Percentiles rank a stretch among this genome's conserved stretches.
Evolutionary conservation across 2,329 filamentous ascomycete genomes (phyloP).

Genomic region (Trichoderma atroviride): DNA sequence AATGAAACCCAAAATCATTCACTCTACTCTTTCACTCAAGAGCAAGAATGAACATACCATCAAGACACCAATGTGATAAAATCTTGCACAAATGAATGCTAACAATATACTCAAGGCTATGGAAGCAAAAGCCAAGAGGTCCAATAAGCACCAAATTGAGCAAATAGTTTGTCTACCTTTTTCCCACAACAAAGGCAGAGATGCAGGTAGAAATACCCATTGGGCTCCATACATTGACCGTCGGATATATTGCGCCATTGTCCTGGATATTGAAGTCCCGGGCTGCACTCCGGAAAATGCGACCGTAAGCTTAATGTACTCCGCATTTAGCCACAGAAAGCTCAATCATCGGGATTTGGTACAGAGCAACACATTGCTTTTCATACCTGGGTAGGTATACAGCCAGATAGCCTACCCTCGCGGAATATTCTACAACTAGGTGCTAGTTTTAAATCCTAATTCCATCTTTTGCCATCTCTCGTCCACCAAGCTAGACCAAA

Average conservation of each 20-base stretch:
- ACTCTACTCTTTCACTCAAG: background rate
- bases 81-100: background rate
- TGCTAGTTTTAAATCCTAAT: constrained; percentile 3
- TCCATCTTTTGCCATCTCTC: background rate
- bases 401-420: background rate
- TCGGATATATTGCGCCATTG: constrained; percentile 16
- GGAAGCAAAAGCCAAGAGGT: too few species aligned
- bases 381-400: too few species aligned
- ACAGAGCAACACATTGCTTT: background rate
- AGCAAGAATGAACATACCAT: background rate
- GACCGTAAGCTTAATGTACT: constrained; percentile 16
- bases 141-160: background rate
- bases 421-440: background rate
- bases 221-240: background rate
- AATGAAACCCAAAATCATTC: background rate
- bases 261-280: constrained; percentile 6
- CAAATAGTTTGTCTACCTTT: background rate
- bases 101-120: background rate
- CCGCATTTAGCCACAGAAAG: constrained; percentile 6
- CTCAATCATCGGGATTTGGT: background rate
- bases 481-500: background rate
- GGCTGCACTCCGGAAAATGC: constrained; percentile 22
- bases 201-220: background rate
- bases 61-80: too few species aligned
- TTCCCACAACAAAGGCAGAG: too few species aligned